phyloP scores from a whole-genome alignment of 345 rosid genomes.

The Mangifera indica region DNA sequence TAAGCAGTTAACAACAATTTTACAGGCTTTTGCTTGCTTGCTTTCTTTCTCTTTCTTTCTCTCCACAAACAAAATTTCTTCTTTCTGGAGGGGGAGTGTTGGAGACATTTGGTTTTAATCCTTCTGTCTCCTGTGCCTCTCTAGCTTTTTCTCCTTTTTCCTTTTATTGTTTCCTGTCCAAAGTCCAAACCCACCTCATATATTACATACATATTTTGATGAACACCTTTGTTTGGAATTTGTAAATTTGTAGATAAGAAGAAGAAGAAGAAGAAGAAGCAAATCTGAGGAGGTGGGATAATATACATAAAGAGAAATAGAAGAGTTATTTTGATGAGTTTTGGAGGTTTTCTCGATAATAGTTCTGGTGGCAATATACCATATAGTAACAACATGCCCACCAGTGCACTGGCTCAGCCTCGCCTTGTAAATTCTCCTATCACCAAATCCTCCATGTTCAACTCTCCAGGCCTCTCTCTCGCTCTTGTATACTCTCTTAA shows the following conservation, averaged over 20 bases:
- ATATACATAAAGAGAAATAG: not conserved
- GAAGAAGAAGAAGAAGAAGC: too few relatives aligned
- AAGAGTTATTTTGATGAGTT: conserved; percentile 50
- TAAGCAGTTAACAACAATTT: conserved; percentile 16
- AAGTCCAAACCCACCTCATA: not conserved
- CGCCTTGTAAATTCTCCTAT: conserved; percentile 50
- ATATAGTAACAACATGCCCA: conserved; percentile 47
- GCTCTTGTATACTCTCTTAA: conserved; percentile 47
- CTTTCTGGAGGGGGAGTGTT: conserved; percentile 46
- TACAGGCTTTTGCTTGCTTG: conserved; percentile 27
- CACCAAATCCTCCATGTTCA: conserved; percentile 55
- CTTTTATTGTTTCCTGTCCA: not conserved
- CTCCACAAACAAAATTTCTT: conserved; percentile 17
- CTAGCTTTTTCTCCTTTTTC: not conserved
- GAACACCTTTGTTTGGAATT: conserved; percentile 4
- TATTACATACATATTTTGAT: not conserved
- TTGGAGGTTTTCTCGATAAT: conserved; percentile 72
- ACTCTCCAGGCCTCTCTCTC: conserved; percentile 78
- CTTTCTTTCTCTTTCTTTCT: conserved; percentile 60
- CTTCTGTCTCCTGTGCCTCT: conserved; percentile 72
- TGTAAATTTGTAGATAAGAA: conserved; percentile 11
- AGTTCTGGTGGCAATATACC: conserved; percentile 41
- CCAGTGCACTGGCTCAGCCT: conserved; percentile 55
- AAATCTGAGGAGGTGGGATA: conserved; percentile 12
- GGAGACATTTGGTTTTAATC: conserved; percentile 56